Conservation (phyloP, 2,329 filamentous ascomycete species). For the Xylariaceae sp. region DNA sequence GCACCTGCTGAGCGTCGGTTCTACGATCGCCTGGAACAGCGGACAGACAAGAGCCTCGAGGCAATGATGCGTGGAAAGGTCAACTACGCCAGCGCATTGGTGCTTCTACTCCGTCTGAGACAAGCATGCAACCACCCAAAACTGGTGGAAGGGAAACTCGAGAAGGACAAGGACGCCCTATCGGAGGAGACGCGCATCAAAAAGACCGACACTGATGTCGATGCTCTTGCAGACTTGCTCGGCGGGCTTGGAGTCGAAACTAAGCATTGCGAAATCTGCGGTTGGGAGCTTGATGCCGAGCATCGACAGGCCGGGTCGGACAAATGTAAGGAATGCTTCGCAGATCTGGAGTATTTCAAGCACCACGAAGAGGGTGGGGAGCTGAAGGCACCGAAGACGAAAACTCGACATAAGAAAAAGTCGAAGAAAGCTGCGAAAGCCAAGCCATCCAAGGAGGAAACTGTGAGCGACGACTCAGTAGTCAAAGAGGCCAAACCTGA, state of each 20-base stretch:
- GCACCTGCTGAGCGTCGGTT: conserved; percentile 76
- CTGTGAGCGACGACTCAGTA: conserved; percentile 10
- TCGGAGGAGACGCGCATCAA: conserved; percentile 54
- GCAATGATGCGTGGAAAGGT: conserved; percentile 80
- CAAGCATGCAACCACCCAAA: conserved; percentile 95
- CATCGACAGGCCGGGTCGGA: conserved; percentile 37
- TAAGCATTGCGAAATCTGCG: conserved; percentile 80
- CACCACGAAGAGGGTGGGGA: conserved; percentile 38
- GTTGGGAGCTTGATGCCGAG: conserved; percentile 56
- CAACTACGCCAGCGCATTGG: conserved; percentile 90
- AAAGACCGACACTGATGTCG: conserved; percentile 59
- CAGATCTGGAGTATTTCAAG: conserved; percentile 63
- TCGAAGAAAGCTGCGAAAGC: conserved; percentile 22
- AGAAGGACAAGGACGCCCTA: conserved; percentile 81
- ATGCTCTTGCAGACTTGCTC: conserved; percentile 80
- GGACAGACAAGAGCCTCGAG: conserved; percentile 81
- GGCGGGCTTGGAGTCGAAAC: conserved; percentile 73
- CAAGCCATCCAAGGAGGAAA: conserved; percentile 21
- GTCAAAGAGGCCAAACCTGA: conserved; percentile 32
- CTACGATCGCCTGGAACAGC: conserved; percentile 75
- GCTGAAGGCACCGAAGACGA: conserved; percentile 34
- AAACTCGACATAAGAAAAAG: conserved; percentile 32
- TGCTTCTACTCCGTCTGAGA: conserved; percentile 80
- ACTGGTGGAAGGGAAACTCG: conserved; percentile 77
- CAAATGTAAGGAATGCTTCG: conserved; percentile 67